Evolutionary conservation across 2,329 filamentous ascomycete genomes (phyloP).

Genomic region (Aspergillus bombycis): DNA sequence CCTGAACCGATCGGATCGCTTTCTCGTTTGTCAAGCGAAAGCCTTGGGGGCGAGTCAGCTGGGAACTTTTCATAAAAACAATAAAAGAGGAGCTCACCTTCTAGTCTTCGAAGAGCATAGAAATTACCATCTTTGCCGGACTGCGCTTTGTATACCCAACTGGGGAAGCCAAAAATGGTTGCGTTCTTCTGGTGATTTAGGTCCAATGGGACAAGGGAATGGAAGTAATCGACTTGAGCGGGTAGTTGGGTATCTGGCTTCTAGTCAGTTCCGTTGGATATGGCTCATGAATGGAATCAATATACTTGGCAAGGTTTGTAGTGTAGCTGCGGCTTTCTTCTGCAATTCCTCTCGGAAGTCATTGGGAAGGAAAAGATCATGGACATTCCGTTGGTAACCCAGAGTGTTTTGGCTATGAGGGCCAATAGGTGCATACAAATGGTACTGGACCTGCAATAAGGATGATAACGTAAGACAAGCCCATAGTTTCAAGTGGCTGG

Average conservation of each 20-base stretch:
- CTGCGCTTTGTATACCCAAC: slow-evolving; percentile 93
- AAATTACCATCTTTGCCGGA: slow-evolving; percentile 85
- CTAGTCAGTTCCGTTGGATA: slow-evolving; percentile 1
- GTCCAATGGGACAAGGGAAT: slow-evolving; percentile 88
- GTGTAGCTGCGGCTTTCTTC: slow-evolving; percentile 80
- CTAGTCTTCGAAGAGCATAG: slow-evolving; percentile 85
- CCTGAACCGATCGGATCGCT: slow-evolving; percentile 80
- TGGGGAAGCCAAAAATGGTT: slow-evolving; percentile 81
- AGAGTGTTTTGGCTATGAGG: slow-evolving; percentile 79
- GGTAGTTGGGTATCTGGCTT: slow-evolving; percentile 70
- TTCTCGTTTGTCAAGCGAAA: slow-evolving; percentile 88
- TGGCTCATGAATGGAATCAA: slow-evolving; percentile 13
- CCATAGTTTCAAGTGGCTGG: no score
- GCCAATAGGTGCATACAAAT: slow-evolving; percentile 86
- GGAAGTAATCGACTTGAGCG: slow-evolving; percentile 78
- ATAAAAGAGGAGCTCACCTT: slow-evolving; percentile 55
- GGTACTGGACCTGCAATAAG: slow-evolving; percentile 73
- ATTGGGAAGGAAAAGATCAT: slow-evolving; percentile 91
- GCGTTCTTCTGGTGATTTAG: slow-evolving; percentile 77
- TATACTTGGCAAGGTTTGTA: slow-evolving; percentile 80
- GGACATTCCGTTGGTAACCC: slow-evolving; percentile 81
- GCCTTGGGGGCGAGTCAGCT: slow-evolving; percentile 48
- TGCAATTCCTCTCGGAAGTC: slow-evolving; percentile 85
- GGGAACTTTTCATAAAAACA: neutral
- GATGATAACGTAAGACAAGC: slow-evolving; percentile 3